Evolutionary conservation across 2,329 filamentous ascomycete species (phyloP).

Genomic region (Cercospora sojina): DNA sequence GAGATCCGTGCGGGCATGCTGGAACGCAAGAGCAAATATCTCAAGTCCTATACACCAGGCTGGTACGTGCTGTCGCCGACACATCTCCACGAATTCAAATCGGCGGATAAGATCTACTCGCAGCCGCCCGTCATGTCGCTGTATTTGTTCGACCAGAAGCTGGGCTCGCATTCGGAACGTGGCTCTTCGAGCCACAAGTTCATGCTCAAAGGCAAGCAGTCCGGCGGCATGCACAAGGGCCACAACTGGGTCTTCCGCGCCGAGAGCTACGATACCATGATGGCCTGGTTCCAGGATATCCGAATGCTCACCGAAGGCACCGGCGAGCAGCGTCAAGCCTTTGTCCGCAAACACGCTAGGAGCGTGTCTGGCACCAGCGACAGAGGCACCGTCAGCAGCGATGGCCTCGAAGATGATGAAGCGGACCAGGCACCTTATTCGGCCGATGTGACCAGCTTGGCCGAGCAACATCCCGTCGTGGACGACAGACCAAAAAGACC

Average conservation of each 20-base stretch:
- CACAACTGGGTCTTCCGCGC: constrained; percentile 69
- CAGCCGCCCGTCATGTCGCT: constrained; percentile 95
- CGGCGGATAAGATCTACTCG: constrained; percentile 78
- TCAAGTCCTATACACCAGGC: constrained; percentile 94
- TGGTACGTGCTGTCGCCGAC: constrained; percentile 98
- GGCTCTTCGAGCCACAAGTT: constrained; percentile 93
- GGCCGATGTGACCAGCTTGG: constrained; percentile 52
- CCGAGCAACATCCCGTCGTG: constrained; percentile 37
- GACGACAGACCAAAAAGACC: constrained; percentile 62
- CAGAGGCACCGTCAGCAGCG: constrained; percentile 62
- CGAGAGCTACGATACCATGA: constrained; percentile 84
- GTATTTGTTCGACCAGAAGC: constrained; percentile 89
- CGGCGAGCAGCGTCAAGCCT: constrained; percentile 82
- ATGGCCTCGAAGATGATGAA: constrained; percentile 71
- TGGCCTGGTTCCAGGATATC: constrained; percentile 94
- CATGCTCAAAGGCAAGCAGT: constrained; percentile 93
- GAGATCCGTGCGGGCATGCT: constrained; percentile 89
- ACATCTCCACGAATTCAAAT: constrained; percentile 98
- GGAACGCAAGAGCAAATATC: constrained; percentile 97
- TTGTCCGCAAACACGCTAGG: constrained; percentile 77
- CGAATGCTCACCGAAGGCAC: constrained; percentile 84
- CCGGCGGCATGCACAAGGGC: constrained; percentile 83
- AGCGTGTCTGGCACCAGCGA: constrained; percentile 67
- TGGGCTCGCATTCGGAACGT: constrained; percentile 83
- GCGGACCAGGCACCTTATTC: constrained; percentile 66